These are phyloP conservation scores for Epichloe coenophiala DNA, from an alignment of 2,329 filamentous ascomycete genomes.

Conservation along the genomic window DNA sequence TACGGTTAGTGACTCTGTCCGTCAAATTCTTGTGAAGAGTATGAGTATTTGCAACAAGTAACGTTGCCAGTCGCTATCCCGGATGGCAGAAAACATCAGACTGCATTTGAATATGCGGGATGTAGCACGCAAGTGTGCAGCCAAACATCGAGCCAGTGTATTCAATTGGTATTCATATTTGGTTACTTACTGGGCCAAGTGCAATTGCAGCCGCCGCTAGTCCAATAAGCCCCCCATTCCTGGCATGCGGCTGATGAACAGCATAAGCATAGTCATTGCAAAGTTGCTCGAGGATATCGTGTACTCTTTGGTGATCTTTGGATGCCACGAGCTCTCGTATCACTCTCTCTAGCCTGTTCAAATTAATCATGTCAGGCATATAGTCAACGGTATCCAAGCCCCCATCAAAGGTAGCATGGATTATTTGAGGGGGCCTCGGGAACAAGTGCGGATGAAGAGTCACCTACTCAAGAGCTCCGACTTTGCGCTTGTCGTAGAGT, in stretches of 20 bases:
- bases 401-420: background rate
- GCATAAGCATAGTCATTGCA: constrained; percentile 97
- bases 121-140: background rate
- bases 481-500: constrained; percentile 96
- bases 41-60: background rate
- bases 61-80: background rate
- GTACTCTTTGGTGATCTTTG: constrained; percentile 68
- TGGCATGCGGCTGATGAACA: constrained; percentile 88
- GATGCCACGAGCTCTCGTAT: constrained; percentile 71
- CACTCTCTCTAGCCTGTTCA: constrained; percentile 65
- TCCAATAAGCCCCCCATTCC: constrained; percentile 96
- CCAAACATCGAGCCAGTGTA: background rate
- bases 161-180: background rate
- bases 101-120: background rate
- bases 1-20: background rate
- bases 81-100: background rate
- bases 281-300: constrained; percentile 84
- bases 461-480: constrained; percentile 84
- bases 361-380: constrained; percentile 7
- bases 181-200: constrained; percentile 62
- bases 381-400: background rate
- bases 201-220: constrained; percentile 93
- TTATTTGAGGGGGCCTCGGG: background rate
- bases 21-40: background rate
- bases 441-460: background rate